Evolutionary conservation across 306 rosid species (phyloP).

Genomic region (Cyclanthera cordifolia): DNA sequence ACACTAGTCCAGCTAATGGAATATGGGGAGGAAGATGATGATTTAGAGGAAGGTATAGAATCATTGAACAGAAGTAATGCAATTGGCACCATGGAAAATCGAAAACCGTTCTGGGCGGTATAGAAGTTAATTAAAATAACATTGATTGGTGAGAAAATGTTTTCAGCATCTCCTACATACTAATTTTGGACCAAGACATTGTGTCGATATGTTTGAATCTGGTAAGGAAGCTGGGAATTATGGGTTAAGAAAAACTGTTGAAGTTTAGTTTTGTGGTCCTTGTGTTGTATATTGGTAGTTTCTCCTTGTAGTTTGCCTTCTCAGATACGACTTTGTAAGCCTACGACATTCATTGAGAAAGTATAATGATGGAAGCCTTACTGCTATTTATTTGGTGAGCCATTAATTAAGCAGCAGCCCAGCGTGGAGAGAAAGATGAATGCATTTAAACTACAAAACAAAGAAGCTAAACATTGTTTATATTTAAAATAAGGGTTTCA

Average conservation of each 20-base stretch:
- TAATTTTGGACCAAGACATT: background rate
- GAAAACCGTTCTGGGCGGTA: constrained; percentile 86
- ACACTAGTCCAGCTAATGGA: constrained; percentile 86
- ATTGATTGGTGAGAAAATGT: background rate
- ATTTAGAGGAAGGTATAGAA: constrained; percentile 38
- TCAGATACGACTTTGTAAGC: background rate
- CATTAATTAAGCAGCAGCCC: background rate
- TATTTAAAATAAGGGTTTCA: background rate
- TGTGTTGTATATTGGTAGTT: background rate
- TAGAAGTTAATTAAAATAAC: constrained; percentile 18
- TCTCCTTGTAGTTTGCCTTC: background rate
- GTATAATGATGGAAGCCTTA: background rate
- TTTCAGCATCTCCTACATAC: background rate
- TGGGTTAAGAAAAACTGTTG: background rate
- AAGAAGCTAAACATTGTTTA: background rate
- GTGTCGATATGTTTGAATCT: background rate
- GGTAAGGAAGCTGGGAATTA: background rate
- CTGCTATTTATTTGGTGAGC: background rate
- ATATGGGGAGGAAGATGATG: constrained; percentile 90
- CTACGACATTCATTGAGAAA: background rate
- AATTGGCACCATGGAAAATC: constrained; percentile 25
- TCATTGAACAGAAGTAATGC: constrained; percentile 24
- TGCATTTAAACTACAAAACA: background rate
- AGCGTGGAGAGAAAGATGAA: background rate
- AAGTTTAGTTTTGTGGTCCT: too few relatives aligned